These are phyloP conservation scores for Fusarium transvaalense DNA, from an alignment of 2,329 filamentous ascomycete species.

Conservation along the genomic window DNA sequence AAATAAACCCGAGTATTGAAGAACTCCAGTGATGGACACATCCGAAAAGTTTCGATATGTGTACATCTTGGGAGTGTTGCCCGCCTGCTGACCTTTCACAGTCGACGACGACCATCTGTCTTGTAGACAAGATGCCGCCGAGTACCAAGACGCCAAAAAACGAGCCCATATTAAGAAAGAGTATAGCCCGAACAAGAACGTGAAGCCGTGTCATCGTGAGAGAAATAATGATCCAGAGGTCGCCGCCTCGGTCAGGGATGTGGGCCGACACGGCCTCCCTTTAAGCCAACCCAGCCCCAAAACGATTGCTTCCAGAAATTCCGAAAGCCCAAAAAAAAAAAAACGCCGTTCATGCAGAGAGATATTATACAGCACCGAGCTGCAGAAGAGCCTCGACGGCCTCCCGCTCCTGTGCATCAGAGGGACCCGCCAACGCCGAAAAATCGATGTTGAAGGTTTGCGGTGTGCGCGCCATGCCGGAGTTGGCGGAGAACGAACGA, in stretches of 20 bases:
- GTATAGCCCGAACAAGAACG: conserved; percentile 25
- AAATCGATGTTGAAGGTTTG: conserved; percentile 66
- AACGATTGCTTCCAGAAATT: conserved; percentile 41
- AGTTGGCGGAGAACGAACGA: conserved; percentile 63
- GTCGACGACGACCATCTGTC: conserved; percentile 29
- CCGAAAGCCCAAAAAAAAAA: conserved; percentile 32
- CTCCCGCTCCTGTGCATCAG: conserved; percentile 81
- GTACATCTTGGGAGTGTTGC: conserved; percentile 11
- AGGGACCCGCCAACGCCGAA: conserved; percentile 63
- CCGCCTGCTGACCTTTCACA: conserved; percentile 30
- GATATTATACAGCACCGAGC: conserved; percentile 81
- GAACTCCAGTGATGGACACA: conserved; percentile 6
- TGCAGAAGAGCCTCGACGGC: conserved; percentile 84
- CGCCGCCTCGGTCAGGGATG: conserved; percentile 50
- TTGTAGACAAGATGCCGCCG: conserved; percentile 30
- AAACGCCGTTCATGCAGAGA: conserved; percentile 68
- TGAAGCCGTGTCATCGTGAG: conserved; percentile 53
- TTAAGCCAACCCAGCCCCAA: conserved; percentile 50
- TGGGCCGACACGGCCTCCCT: conserved; percentile 51
- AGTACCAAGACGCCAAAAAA: conserved; percentile 45
- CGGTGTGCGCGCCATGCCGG: conserved; percentile 67
- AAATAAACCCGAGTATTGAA: conserved; percentile 32
- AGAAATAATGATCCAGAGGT: conserved; percentile 48
- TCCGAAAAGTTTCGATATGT: conserved; percentile 17
- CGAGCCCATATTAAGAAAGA: conserved; percentile 34